phyloP scores from a whole-genome alignment of 2,329 filamentous ascomycete species.

The Talaromyces sp. region DNA sequence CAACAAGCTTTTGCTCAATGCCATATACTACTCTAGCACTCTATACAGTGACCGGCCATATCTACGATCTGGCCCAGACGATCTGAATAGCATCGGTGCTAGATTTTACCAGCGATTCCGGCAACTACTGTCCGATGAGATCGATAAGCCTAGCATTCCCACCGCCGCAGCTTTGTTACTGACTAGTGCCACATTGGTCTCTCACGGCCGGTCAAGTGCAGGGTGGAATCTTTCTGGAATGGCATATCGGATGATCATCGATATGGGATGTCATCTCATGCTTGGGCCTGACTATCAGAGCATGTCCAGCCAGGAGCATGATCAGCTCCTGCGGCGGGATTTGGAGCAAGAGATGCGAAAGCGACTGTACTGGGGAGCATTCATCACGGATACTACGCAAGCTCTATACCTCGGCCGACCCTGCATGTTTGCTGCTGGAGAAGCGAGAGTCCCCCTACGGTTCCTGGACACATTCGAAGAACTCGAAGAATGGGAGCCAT shows the following conservation, averaged over 20 bases:
- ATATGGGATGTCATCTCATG: slow-evolving; percentile 31
- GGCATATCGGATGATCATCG: slow-evolving; percentile 37
- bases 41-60: slow-evolving; percentile 31
- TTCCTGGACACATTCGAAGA: slow-evolving; percentile 18
- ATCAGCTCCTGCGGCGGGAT: neutral
- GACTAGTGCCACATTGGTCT: slow-evolving; percentile 27
- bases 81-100: slow-evolving; percentile 26
- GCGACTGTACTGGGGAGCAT: slow-evolving; percentile 20
- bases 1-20: slow-evolving; percentile 36
- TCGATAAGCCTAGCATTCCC: slow-evolving; percentile 32
- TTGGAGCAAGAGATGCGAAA: slow-evolving; percentile 12
- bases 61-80: slow-evolving; percentile 24
- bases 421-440: slow-evolving; percentile 2
- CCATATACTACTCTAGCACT: slow-evolving; percentile 33
- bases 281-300: neutral
- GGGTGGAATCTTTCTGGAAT: slow-evolving; percentile 33
- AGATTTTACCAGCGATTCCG: slow-evolving; percentile 32
- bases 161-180: slow-evolving; percentile 28
- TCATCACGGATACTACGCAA: slow-evolving; percentile 13
- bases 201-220: slow-evolving; percentile 29
- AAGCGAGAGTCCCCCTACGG: slow-evolving; percentile 12
- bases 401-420: slow-evolving; percentile 16
- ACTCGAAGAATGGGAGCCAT: slow-evolving; percentile 15
- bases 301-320: slow-evolving; percentile 2
- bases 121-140: slow-evolving; percentile 25